Evolutionary conservation across 352 stramenopile genomes (phyloP).

Genomic region (Pythium grandisporangium): DNA sequence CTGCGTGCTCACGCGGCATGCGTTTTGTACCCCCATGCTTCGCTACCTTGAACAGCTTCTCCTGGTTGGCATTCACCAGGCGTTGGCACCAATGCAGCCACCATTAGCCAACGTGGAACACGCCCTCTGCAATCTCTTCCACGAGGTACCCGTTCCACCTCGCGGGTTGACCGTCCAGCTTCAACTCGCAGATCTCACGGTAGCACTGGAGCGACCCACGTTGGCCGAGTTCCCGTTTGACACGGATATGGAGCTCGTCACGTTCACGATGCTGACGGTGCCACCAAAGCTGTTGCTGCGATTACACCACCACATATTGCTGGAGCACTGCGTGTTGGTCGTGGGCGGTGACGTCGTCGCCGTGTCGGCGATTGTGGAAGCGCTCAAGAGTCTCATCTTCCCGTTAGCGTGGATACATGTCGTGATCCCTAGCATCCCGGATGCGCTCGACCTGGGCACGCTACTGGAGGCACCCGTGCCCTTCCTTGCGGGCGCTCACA

Average conservation of each 20-base stretch:
- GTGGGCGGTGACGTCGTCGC: conserved; percentile 29
- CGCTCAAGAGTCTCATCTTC: conserved; percentile 29
- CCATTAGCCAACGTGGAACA: conserved; percentile 22
- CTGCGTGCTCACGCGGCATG: conserved; percentile 27
- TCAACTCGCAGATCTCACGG: conserved; percentile 16
- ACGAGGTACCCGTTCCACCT: conserved; percentile 34
- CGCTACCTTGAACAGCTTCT: conserved; percentile 43
- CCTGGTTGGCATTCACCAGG: conserved; percentile 28
- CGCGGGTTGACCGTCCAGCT: conserved; percentile 27
- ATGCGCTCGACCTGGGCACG: conserved; percentile 35
- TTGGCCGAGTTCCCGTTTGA: conserved; percentile 36
- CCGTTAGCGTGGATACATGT: conserved; percentile 46
- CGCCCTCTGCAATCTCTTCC: conserved; percentile 36
- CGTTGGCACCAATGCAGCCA: not conserved
- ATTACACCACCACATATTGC: conserved; percentile 32
- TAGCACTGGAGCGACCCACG: conserved; percentile 22
- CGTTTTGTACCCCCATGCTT: conserved; percentile 36
- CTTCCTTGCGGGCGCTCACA: conserved; percentile 35
- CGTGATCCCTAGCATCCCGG: conserved; percentile 36
- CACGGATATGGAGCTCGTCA: conserved; percentile 36
- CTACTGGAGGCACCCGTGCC: conserved; percentile 41
- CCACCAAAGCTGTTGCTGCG: conserved; percentile 21
- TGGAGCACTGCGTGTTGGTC: conserved; percentile 41
- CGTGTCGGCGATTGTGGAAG: conserved; percentile 32
- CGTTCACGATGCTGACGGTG: conserved; percentile 34